A percentile compares a stretch with the other conserved stretches of the same genome.
phyloP scores from a whole-genome alignment of 257 asterid species.

The Fraxinus anomala region DNA sequence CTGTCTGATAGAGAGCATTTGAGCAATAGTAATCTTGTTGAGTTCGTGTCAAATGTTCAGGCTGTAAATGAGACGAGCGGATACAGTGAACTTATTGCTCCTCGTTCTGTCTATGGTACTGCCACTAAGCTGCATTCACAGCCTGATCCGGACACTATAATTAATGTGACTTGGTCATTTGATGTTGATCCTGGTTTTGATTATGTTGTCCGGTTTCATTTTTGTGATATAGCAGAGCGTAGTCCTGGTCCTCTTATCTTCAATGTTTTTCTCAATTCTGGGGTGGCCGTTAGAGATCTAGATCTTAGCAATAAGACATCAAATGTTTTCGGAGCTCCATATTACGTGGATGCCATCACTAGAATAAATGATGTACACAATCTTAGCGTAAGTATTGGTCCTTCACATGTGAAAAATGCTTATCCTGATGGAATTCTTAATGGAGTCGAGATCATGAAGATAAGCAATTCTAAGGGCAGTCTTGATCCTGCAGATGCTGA shows the following conservation, averaged over 20 bases:
- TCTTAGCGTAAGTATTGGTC: slow-evolving; percentile 68
- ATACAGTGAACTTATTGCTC: slow-evolving; percentile 50
- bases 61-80: slow-evolving; percentile 51
- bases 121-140: slow-evolving; percentile 53
- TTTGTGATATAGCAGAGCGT: slow-evolving; percentile 71
- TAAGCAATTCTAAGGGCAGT: slow-evolving; percentile 62
- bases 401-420: slow-evolving; percentile 37
- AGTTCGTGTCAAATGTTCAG: slow-evolving; percentile 30
- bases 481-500: slow-evolving; percentile 31
- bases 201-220: slow-evolving; percentile 66
- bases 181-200: slow-evolving; percentile 60
- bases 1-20: slow-evolving; percentile 49
- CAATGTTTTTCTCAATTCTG: slow-evolving; percentile 51
- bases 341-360: not conserved
- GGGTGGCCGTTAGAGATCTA: slow-evolving; percentile 45
- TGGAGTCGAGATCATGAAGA: slow-evolving; percentile 78
- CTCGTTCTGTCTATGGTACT: slow-evolving; percentile 76
- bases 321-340: not conserved
- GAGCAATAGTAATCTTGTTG: slow-evolving; percentile 31
- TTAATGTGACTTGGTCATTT: slow-evolving; percentile 75
- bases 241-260: slow-evolving; percentile 54
- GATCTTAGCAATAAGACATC: slow-evolving; percentile 40
- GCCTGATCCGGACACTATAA: slow-evolving; percentile 42
- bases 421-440: slow-evolving; percentile 62
- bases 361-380: not conserved